Base-by-base conservation (phyloP, 257 asterid species). In the Verbena officinalis region DNA sequence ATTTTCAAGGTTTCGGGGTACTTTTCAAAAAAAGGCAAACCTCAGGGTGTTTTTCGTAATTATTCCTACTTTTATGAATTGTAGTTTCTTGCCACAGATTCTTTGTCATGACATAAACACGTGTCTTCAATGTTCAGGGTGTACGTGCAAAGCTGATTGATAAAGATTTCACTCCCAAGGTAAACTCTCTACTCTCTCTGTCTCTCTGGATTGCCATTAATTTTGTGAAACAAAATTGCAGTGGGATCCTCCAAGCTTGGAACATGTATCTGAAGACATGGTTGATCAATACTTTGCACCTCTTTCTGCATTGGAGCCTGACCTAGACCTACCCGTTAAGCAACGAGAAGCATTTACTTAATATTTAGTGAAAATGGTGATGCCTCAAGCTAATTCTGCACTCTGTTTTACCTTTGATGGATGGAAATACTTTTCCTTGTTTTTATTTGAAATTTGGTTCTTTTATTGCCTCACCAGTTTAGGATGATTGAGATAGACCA, bases 201-300 rank as follows among this genome's bases (percentile, higher is more conserved):
- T 23, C 10, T 2, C 55, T n/a, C n/a, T n/a, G n/a, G n/a, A n/a
- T n/a, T n/a, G n/a, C n/a, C 30, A 0, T 40, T 15, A 49, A 53
- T 63, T 48, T 53, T 49, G 34, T 72, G 38, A 23, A 22, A n/a
- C n/a, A n/a, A 69, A 45, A 45, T 30, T 82, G 83, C 93, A 93
- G 99, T 93, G 99, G 97, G 81, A 83, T 68, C 99, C 99, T 50
- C 99, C 97, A 44, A 93, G 78, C 66, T 80, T 93, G 83, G 91
- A 87, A 54, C 72, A 82, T 36, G 97, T 84, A 73, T 70, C 96
- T 9, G 36, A 81, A 60, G 97, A 93, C 80, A 93, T 93, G 99
- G 91, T 93, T 31, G 96, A 87, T 71, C 80, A 71, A 71, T 93
- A 93, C 74, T 86, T 93, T 34, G 55, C 87, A 40, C 88, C 82